phyloP scores from a whole-genome alignment of 495 filamentous ascomycete genomes.

The Penicillium desertorum region DNA sequence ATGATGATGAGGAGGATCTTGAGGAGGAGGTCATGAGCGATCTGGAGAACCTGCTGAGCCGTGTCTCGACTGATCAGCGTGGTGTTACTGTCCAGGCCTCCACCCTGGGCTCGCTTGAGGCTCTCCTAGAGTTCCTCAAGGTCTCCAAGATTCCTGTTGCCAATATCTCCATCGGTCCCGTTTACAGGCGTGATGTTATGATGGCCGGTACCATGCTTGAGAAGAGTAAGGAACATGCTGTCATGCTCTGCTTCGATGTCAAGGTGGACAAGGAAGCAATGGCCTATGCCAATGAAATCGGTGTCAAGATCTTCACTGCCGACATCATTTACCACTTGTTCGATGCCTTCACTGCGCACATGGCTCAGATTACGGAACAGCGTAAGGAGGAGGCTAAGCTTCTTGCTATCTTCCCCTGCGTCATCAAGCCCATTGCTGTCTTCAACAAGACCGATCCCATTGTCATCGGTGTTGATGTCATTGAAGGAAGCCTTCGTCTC shows the following conservation, averaged over 20 bases:
- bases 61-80: slow-evolving; percentile 83
- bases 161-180: slow-evolving; percentile 95
- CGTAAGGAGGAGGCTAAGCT: slow-evolving; percentile 96
- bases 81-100: slow-evolving; percentile 98
- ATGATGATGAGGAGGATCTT: slow-evolving; percentile 95
- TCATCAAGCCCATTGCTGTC: slow-evolving; percentile 82
- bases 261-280: slow-evolving; percentile 97
- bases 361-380: slow-evolving; percentile 78
- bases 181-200: slow-evolving; percentile 98
- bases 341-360: slow-evolving; percentile 92
- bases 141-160: slow-evolving; percentile 94
- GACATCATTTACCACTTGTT: slow-evolving; percentile 99
- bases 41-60: slow-evolving; percentile 84
- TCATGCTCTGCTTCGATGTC: slow-evolving; percentile 99
- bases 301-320: slow-evolving; percentile 97
- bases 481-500: slow-evolving; percentile 80
- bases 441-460: slow-evolving; percentile 99
- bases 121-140: slow-evolving; percentile 91
- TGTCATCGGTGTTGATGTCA: slow-evolving; percentile 91
- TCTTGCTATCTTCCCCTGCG: slow-evolving; percentile 94
- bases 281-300: slow-evolving; percentile 87
- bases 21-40: slow-evolving; percentile 96
- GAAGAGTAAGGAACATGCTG: slow-evolving; percentile 90
- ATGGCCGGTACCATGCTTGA: slow-evolving; percentile 95
- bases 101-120: slow-evolving; percentile 95